Percentiles rank a stretch among this genome's conserved stretches.
phyloP scores from a whole-genome alignment of 2,329 filamentous ascomycete genomes.

The Penicillium oxalicum region DNA sequence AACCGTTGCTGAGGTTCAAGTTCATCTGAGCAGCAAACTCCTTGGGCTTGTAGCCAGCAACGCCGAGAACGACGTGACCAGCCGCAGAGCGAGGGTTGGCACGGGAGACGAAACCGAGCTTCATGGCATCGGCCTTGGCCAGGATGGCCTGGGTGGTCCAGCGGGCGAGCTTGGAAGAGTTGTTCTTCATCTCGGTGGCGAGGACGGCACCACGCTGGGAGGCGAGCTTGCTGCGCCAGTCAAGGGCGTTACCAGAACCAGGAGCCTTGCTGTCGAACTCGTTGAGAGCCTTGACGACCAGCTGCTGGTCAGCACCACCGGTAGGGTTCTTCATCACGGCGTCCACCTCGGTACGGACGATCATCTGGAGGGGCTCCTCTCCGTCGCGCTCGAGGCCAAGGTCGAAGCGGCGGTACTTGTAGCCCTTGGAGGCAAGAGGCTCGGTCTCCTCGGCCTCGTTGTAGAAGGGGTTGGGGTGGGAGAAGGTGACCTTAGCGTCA shows the following conservation, averaged over 20 bases:
- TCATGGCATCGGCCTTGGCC: slow-evolving; percentile 96
- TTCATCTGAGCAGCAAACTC: slow-evolving; percentile 99
- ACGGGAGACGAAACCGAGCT: slow-evolving; percentile 95
- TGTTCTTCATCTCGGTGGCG: slow-evolving; percentile 99
- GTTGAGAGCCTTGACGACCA: slow-evolving; percentile 94
- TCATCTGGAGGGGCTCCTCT: slow-evolving; percentile 84
- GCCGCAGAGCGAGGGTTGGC: slow-evolving; percentile 87
- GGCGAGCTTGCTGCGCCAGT: slow-evolving; percentile 94
- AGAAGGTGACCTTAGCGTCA: slow-evolving; percentile 71
- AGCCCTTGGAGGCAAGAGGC: slow-evolving; percentile 89
- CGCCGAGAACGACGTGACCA: slow-evolving; percentile 90
- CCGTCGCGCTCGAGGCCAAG: slow-evolving; percentile 75
- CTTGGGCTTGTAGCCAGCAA: slow-evolving; percentile 94
- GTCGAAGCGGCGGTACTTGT: slow-evolving; percentile 98
- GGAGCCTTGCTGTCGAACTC: slow-evolving; percentile 98
- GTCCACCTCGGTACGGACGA: slow-evolving; percentile 93
- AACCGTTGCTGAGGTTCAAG: slow-evolving; percentile 90
- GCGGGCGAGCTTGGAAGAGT: slow-evolving; percentile 94
- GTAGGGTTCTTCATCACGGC: slow-evolving; percentile 93
- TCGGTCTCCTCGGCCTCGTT: slow-evolving; percentile 88
- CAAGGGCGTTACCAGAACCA: slow-evolving; percentile 86
- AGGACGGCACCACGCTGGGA: slow-evolving; percentile 94
- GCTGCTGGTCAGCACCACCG: slow-evolving; percentile 81
- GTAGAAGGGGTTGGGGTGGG: slow-evolving; percentile 94
- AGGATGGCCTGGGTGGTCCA: slow-evolving; percentile 98